Base-by-base conservation (phyloP, 257 asterid genomes). In the Osmanthus fragrans region DNA sequence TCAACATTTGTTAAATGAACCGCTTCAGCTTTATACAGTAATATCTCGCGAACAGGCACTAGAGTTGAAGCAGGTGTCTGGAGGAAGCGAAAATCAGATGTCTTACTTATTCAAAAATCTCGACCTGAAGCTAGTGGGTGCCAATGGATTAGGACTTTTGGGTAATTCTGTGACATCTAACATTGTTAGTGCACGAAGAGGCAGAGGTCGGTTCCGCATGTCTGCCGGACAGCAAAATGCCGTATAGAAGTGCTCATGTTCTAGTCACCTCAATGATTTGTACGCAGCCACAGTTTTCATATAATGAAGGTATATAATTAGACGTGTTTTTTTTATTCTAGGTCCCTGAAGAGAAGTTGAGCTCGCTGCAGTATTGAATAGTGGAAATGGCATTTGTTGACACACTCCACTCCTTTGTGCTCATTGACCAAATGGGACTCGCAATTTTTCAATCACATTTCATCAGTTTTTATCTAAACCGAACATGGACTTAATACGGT, bases 41-140 rank as follows among this genome's bases (percentile, higher is more conserved):
- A 78, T 89, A 75, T 85, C 96, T 65, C 90, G 87, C 23, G 88
- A 86, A 79, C 97, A 89, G 88, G 90, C 91, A 56, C 72, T 18
- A 18, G 84, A 89, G 71, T 65, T 92, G 84, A 86, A 85, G 82
- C 82, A 77, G 79, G 79, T 81, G 76, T 64, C 73, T 0, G 92
- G 84, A 67, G 90, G 86, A 81, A 69, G 71, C 32, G 69, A 82
- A 64, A 29, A 71, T 71, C 88, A 81, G 58, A 23, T 90, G 69
- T 60, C 77, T 2, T 88, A 85, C 79, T 71, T 89, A 81, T 83
- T 54, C 75, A 78, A 73, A 19, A 79, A 64, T 34, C 84, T 85
- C 32, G 86, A 86, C 16, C 76, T 89, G 84, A 87, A 86, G 87
- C 75, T 92, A 71, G 78, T 80, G 88, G 96, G 97, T 74, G 78